These are phyloP conservation scores for Apodospora peruviana DNA, from an alignment of 495 filamentous ascomycete genomes.

Conservation along the genomic window DNA sequence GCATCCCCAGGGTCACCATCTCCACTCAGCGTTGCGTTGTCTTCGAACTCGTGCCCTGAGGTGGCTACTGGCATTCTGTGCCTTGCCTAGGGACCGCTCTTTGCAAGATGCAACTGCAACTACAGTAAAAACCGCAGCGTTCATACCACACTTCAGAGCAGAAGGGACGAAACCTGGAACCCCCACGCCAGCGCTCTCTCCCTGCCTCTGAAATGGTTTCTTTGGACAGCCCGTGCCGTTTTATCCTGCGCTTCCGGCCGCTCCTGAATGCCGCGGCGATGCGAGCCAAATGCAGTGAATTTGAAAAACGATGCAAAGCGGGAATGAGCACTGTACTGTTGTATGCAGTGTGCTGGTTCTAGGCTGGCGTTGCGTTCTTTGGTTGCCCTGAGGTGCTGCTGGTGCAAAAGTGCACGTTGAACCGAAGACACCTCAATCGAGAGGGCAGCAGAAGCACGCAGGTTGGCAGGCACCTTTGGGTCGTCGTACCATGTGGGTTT, in stretches of 20 bases:
- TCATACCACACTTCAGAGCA: not conserved
- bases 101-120: not conserved
- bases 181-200: slow-evolving; percentile 10
- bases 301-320: not conserved
- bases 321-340: not conserved
- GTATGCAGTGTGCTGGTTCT: not conserved
- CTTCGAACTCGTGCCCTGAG: not conserved
- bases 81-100: not conserved
- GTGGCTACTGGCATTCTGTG: not conserved
- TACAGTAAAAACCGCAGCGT: too few species aligned
- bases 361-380: too few species aligned
- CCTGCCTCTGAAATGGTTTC: slow-evolving; percentile 4
- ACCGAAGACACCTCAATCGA: too few species aligned
- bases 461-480: not conserved
- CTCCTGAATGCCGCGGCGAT: slow-evolving; percentile 15
- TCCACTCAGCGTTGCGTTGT: slow-evolving; percentile 1
- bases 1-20: slow-evolving; percentile 10
- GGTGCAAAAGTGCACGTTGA: not conserved
- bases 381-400: not conserved
- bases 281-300: too few species aligned
- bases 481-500: slow-evolving; percentile 10
- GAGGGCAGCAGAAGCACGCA: not conserved
- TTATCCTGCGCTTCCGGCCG: slow-evolving; percentile 17
- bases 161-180: slow-evolving; percentile 2
- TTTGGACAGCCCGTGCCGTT: slow-evolving; percentile 11